These are phyloP conservation scores for Penicillium psychrofluorescens DNA, from an alignment of 495 filamentous ascomycete species.

Conservation along the genomic window DNA sequence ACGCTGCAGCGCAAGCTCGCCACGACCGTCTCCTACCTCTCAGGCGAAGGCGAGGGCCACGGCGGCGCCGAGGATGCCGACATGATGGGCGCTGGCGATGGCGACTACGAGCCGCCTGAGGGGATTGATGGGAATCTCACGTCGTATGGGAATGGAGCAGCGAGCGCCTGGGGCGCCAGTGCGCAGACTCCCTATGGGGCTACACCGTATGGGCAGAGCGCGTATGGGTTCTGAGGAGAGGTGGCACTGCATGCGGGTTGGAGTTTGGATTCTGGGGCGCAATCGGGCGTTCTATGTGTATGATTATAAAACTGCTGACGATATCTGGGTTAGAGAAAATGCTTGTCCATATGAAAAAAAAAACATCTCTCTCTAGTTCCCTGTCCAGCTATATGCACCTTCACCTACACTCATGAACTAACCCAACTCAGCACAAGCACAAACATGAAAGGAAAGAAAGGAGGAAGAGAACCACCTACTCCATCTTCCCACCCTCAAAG, in stretches of 20 bases:
- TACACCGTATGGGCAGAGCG: constrained; percentile 61
- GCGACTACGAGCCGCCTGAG: constrained; percentile 51
- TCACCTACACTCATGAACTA: no score
- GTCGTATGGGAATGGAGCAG: constrained; percentile 56
- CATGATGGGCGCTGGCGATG: constrained; percentile 56
- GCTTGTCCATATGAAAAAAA: constrained; percentile 8
- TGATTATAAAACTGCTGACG: constrained; percentile 3
- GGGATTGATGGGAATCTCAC: constrained; percentile 69
- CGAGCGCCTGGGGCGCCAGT: constrained; percentile 58
- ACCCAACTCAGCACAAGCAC: no score
- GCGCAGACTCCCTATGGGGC: constrained; percentile 57
- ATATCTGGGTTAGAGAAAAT: constrained; percentile 3
- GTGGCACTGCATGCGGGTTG: constrained; percentile 11
- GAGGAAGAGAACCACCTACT: neutral
- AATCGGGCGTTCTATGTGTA: constrained; percentile 16
- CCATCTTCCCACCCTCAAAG: no score
- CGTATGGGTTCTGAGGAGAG: constrained; percentile 37
- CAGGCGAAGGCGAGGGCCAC: constrained; percentile 38
- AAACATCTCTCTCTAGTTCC: neutral
- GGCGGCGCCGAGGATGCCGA: constrained; percentile 41
- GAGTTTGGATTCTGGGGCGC: constrained; percentile 17
- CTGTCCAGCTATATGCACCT: no score
- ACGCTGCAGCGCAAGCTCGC: constrained; percentile 87
- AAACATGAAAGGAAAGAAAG: no score
- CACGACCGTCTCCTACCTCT: constrained; percentile 67